phyloP scores from a whole-genome alignment of 2,329 filamentous ascomycete species.

The Trichoderma sp. region DNA sequence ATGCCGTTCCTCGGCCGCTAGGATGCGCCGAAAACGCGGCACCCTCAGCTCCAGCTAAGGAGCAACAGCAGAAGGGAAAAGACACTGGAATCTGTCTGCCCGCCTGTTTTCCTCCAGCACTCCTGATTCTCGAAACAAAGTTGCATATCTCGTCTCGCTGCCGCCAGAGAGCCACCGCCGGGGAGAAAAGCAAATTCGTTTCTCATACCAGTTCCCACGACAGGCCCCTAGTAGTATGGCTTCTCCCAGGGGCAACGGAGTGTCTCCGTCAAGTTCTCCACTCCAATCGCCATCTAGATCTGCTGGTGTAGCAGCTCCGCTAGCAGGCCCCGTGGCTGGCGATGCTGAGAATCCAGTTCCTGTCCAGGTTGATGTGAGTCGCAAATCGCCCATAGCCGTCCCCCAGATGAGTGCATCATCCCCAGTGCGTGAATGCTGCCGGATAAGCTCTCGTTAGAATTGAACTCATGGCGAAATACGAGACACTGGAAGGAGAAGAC shows the following conservation, averaged over 20 bases:
- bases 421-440: neutral
- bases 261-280: slow-evolving; percentile 11
- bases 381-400: neutral
- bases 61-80: neutral
- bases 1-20: neutral
- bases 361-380: slow-evolving; percentile 36
- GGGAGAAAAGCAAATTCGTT: neutral
- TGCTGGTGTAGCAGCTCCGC: neutral
- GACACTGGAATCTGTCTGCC: neutral
- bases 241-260: slow-evolving; percentile 4
- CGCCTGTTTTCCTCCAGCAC: neutral
- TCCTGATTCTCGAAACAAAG: neutral
- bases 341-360: slow-evolving; percentile 32
- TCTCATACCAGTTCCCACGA: neutral
- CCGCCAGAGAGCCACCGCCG: neutral
- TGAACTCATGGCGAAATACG: neutral
- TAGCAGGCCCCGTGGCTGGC: slow-evolving; percentile 18
- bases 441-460: neutral
- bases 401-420: neutral
- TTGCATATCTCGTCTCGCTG: neutral
- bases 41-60: neutral
- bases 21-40: neutral
- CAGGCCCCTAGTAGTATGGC: slow-evolving; percentile 2
- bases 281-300: slow-evolving; percentile 5
- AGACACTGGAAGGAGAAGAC: neutral